Conservation (phyloP, 225 moss, liverwort and hornwort species). For the Pseudoscleropodium purum region DNA sequence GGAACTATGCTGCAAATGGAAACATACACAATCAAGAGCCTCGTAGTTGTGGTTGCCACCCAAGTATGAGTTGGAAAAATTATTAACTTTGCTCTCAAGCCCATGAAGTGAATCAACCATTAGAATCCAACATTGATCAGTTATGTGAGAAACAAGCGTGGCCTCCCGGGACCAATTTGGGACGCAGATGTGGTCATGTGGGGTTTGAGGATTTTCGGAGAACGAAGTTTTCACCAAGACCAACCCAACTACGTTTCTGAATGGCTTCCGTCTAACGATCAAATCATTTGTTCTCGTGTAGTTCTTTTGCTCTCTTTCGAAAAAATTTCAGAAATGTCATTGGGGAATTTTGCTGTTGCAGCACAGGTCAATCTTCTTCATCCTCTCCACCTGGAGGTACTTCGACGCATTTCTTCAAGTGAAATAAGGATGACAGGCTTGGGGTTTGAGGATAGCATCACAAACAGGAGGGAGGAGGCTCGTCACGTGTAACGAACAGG, state of each 20-base stretch:
- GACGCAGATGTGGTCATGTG: not conserved
- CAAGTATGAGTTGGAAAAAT: not conserved
- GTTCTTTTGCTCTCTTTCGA: not conserved
- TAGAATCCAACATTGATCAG: not conserved
- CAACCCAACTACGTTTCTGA: not conserved
- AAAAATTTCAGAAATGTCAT: not conserved
- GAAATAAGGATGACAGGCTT: not conserved
- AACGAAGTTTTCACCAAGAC: not conserved
- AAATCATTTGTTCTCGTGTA: not conserved
- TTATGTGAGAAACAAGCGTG: not conserved
- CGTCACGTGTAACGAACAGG: not conserved
- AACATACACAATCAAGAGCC: not conserved
- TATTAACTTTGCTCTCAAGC: not conserved
- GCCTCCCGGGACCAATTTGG: too few species aligned
- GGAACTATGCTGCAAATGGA: not conserved
- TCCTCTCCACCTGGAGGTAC: not conserved
- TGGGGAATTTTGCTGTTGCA: not conserved
- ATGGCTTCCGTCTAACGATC: not conserved
- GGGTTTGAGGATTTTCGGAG: not conserved
- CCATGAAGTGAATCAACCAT: not conserved
- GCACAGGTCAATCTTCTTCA: not conserved
- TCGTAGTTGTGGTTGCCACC: not conserved
- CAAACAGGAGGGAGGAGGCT: not conserved
- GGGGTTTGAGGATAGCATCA: not conserved
- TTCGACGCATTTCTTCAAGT: not conserved